Percentiles rank a stretch among this genome's conserved stretches.
Conservation (phyloP, 805 yeast genomes). For the Cyberlindnera suaveolens region DNA sequence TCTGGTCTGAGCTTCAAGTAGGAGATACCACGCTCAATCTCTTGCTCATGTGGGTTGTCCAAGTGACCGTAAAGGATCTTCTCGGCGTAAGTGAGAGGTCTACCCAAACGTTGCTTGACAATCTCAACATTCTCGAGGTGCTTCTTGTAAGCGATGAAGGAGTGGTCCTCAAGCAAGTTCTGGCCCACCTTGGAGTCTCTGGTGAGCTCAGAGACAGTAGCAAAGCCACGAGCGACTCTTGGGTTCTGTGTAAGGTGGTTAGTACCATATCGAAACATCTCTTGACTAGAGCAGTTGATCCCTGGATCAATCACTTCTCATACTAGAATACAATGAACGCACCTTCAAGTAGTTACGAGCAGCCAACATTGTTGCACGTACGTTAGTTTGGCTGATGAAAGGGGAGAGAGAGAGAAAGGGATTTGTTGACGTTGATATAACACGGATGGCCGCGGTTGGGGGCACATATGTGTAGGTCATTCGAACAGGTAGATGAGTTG, state of each 20-base stretch:
- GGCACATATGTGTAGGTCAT: constrained; percentile 9
- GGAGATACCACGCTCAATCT: constrained; percentile 79
- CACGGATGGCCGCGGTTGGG: constrained; percentile 5
- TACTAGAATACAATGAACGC: not conserved
- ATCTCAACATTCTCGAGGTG: constrained; percentile 83
- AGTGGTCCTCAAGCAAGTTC: constrained; percentile 75
- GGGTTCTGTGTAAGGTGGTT: constrained; percentile 1
- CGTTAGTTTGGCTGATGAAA: not conserved
- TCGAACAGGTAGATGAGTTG: constrained; percentile 10
- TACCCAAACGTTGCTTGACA: constrained; percentile 71
- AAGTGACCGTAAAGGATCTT: constrained; percentile 92
- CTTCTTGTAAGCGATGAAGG: constrained; percentile 87
- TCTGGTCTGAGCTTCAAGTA: constrained; percentile 95
- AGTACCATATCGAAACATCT: too few relatives aligned
- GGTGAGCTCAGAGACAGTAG: constrained; percentile 36
- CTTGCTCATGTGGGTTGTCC: constrained; percentile 86
- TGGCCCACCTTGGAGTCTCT: constrained; percentile 72
- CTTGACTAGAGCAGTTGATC: too few relatives aligned
- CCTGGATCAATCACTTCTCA: not conserved
- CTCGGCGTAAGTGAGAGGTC: constrained; percentile 94
- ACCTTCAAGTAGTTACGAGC: constrained; percentile 14
- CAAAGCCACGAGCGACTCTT: constrained; percentile 31
- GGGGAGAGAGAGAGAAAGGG: not conserved
- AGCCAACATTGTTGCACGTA: constrained; percentile 12
- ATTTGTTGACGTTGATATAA: constrained; percentile 7